Base-by-base conservation (phyloP, 2,329 filamentous ascomycete genomes). In the Fusarium anguioides region DNA sequence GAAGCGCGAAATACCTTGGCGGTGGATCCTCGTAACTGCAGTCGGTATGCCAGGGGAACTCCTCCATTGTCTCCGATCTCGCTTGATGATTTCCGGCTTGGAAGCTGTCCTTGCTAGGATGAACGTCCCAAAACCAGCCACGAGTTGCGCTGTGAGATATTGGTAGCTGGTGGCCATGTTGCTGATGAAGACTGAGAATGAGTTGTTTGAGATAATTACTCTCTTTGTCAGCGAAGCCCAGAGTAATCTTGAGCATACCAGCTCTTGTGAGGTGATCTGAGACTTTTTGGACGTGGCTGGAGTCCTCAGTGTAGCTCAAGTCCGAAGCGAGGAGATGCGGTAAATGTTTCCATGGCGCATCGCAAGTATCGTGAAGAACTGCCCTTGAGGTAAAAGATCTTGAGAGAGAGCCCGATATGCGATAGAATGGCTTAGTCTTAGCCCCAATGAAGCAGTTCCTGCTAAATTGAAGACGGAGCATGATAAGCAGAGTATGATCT, bases 91-190 rank as follows among this genome's bases (percentile, higher is more conserved):
- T 64, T 17, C 54, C 67, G 35, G 73, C 71, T 40, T 80, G 75
- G 45, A 75, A 76, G 23, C 26, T 71, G 14, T 41, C 54, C 11
- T 54, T 42, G 37, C 64, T 74, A 4, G 78, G 80, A 2, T 76
- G 76, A 4, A 81, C 74, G 41, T 82, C 80, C 80, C 80, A 82
- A 61, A 82, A 82, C 80, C 80, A 82, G 6, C 80, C 80, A 6
- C 75, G 74, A 0, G 69, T 75, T 1, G 80, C 78, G 57, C 79
- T 81, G 60, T 82, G 80, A 0, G 75, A 60, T 18, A 81, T 80
- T 5, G 80, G 80, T 1, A 81, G 72, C 3, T 67, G 68, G 45
- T 82, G 80, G 0, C 72, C 71, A 23, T 78, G 74, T 11, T 74
- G 14, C 6, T 64, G 40, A 54, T 81, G 72, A 2, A 82, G 75